phyloP scores from a whole-genome alignment of 2,329 filamentous ascomycete species.

The Myriosclerotinia duriaeana region DNA sequence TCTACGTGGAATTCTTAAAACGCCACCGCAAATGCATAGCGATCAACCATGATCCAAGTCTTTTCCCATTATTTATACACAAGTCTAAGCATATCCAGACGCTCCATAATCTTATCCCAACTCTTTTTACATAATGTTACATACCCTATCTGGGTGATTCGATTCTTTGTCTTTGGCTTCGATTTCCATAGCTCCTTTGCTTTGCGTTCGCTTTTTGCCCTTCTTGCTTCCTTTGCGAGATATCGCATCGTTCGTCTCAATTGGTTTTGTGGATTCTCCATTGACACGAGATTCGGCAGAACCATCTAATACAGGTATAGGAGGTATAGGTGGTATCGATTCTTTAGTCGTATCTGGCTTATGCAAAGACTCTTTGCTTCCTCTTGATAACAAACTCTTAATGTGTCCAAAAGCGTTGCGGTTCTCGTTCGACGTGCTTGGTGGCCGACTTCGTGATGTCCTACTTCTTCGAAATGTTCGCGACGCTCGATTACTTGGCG shows the following conservation, averaged over 20 bases:
- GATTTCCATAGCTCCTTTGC: conserved; percentile 29
- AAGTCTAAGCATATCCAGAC: not conserved
- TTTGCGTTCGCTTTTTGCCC: conserved; percentile 34
- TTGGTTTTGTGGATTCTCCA: conserved; percentile 14
- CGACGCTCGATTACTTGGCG: conserved; percentile 54
- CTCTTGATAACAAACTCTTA: conserved; percentile 44
- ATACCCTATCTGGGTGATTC: conserved; percentile 49
- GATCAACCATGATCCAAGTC: not conserved
- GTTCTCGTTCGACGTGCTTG: conserved; percentile 58
- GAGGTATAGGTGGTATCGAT: not conserved
- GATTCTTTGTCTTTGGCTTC: conserved; percentile 33
- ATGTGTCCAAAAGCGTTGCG: conserved; percentile 56
- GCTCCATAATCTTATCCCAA: not conserved
- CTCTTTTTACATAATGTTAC: conserved; percentile 47
- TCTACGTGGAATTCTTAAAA: not conserved
- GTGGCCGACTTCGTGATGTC: conserved; percentile 53
- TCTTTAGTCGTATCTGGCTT: conserved; percentile 26
- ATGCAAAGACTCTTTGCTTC: conserved; percentile 37
- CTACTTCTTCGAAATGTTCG: conserved; percentile 57
- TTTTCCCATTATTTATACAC: not conserved
- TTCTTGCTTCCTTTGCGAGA: conserved; percentile 22
- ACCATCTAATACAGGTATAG: conserved; percentile 18
- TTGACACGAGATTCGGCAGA: conserved; percentile 24
- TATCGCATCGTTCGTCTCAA: not conserved
- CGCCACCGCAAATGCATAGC: conserved; percentile 9